phyloP scores from a whole-genome alignment of 352 stramenopile species.

The Aphanomyces cochlioides region DNA sequence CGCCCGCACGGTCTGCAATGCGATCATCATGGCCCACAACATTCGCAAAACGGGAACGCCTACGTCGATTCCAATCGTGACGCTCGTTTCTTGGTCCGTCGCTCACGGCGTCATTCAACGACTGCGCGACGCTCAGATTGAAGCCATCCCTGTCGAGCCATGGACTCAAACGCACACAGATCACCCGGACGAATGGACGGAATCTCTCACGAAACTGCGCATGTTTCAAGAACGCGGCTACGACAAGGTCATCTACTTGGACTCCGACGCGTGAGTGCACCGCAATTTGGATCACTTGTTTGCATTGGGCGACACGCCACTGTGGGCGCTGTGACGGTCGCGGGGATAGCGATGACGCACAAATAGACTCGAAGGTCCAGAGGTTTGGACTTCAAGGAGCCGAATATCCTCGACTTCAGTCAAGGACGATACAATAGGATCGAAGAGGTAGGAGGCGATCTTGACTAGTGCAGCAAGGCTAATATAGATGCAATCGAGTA shows the following conservation, averaged over 20 bases:
- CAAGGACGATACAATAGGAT: too few species aligned
- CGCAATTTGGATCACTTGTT: constrained; percentile 39
- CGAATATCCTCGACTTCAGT: too few species aligned
- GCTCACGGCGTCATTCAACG: background rate
- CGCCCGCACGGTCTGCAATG: constrained; percentile 35
- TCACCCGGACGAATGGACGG: constrained; percentile 29
- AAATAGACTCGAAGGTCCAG: too few species aligned
- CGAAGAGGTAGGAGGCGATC: too few species aligned
- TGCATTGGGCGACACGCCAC: background rate
- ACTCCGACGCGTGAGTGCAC: constrained; percentile 31
- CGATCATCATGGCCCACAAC: constrained; percentile 33
- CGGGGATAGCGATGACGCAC: too few species aligned
- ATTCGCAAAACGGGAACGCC: constrained; percentile 23
- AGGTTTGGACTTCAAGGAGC: too few species aligned
- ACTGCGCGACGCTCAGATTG: constrained; percentile 29
- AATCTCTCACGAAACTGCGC: constrained; percentile 37
- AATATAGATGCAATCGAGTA: too few species aligned
- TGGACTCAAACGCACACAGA: constrained; percentile 17
- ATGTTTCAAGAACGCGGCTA: constrained; percentile 38
- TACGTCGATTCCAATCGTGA: constrained; percentile 36
- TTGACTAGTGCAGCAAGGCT: too few species aligned
- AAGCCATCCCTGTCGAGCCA: constrained; percentile 2
- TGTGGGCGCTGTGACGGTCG: too few species aligned
- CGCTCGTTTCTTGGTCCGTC: constrained; percentile 32
- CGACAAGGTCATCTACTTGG: constrained; percentile 33